Conservation (phyloP, 345 rosid genomes). For the Microcos paniculata region DNA sequence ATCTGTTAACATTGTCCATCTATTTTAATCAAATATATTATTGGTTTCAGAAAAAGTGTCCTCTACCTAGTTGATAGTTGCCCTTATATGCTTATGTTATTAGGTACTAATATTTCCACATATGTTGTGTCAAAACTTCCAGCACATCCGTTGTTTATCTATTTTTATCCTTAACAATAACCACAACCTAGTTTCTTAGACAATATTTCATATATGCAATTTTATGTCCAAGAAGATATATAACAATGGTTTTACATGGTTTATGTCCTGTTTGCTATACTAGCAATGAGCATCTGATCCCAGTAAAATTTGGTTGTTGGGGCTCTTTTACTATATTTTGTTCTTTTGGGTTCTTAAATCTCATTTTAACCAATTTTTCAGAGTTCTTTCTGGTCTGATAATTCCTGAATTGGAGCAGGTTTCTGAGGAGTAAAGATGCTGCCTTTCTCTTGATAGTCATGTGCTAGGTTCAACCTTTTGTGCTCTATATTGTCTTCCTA, state of each 20-base stretch:
- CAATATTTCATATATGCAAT: not conserved
- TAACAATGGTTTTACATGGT: not conserved
- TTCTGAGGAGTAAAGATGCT: not conserved
- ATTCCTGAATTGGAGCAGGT: not conserved
- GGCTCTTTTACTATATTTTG: not conserved
- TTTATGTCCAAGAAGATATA: not conserved
- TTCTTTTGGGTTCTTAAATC: not conserved
- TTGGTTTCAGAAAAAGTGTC: not conserved
- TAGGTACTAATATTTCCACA: not conserved
- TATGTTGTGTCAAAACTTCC: not conserved
- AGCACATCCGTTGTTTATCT: not conserved
- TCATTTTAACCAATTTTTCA: not conserved
- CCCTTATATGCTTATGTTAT: not conserved
- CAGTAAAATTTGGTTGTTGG: not conserved
- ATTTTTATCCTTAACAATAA: not conserved
- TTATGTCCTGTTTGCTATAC: not conserved
- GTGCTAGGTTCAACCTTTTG: not conserved
- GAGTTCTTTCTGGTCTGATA: not conserved
- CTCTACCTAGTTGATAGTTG: not conserved
- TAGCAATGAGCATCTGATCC: not conserved
- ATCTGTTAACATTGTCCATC: not conserved
- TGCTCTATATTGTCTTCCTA: not conserved
- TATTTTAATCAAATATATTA: not conserved
- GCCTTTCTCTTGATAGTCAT: not conserved
- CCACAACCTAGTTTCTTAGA: not conserved